Conservation (phyloP, 148 eudicot species). For the Pharnaceum exiguum region DNA sequence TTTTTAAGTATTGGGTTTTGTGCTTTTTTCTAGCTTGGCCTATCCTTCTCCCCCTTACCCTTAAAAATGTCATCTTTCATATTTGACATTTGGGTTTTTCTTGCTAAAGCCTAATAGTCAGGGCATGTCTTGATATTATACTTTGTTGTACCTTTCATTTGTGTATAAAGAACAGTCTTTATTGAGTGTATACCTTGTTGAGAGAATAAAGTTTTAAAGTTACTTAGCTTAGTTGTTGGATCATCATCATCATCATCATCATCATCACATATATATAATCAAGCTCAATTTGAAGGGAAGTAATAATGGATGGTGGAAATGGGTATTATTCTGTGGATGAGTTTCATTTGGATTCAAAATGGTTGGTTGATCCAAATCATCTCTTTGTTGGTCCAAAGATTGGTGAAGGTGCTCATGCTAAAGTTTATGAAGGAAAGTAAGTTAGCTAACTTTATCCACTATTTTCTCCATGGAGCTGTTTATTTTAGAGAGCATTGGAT, state of each 20-base stretch:
- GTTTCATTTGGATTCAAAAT: conserved; percentile 36
- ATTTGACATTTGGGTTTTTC: conserved; percentile 23
- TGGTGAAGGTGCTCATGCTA: conserved; percentile 56
- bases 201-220: conserved; percentile 8
- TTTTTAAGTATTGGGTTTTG: conserved; percentile 32
- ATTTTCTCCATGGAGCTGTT: not conserved
- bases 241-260: too few species aligned
- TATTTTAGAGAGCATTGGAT: not conserved
- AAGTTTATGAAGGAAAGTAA: conserved; percentile 51
- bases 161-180: conserved; percentile 11
- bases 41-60: conserved; percentile 3
- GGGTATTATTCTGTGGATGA: conserved; percentile 31
- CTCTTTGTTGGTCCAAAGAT: conserved; percentile 47
- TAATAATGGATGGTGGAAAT: conserved; percentile 32
- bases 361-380: conserved; percentile 45
- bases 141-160: not conserved
- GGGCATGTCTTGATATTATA: conserved; percentile 17
- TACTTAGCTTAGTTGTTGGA: not conserved
- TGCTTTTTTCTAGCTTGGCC: conserved; percentile 3
- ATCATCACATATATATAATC: too few species aligned
- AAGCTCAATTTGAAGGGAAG: conserved; percentile 7
- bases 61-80: conserved; percentile 16
- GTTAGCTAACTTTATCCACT: conserved; percentile 2
- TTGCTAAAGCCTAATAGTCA: conserved; percentile 7
- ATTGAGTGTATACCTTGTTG: conserved; percentile 9